Base-by-base conservation (phyloP, 495 filamentous ascomycete species). In the Paragyromitra xinjiangensis region DNA sequence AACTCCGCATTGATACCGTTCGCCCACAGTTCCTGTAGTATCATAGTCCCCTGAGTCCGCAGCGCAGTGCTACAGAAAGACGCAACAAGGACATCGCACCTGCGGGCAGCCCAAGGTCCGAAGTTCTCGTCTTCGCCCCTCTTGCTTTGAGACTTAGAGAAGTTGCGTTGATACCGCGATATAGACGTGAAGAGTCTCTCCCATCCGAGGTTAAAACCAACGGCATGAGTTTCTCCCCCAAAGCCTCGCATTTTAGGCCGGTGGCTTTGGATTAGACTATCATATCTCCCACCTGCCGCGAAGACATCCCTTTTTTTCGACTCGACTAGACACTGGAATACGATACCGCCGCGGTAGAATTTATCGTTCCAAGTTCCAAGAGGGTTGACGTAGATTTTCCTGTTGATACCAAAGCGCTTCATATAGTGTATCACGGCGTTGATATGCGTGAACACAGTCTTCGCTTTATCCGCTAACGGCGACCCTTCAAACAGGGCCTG, bases 261-360 rank as follows among this genome's bases (percentile, higher is more conserved):
- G 78, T 93, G 89, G 40, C 90, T 91, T 82, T 88, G 86, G 45
- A 99, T 95, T 55, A 99, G 85, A 24, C 88, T 87, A 82, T 99
- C 95, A 83, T 98, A 99, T 37, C 95, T 90, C 37, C 95, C 95
- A 62, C 95, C 95, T 44, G 94, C 95, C 0, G 95, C 95, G 78
- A 99, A 93, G 9, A 98, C 92, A 77, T 95, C 92, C 39, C 88
- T 86, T 77, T 89, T 89, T 83, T 95, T 97, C 69, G 87, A 91
- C 83, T 98, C 96, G 78, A 93, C 94, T 0, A 98, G 83, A 76
- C 94, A 98, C 76, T 96, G 91, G 82, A 99, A 99, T 34, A 98
- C 85, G 24, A 98, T 86, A 45, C 94, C 94, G 8, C 93, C 93
- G 48, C 88, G 86, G 84, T 95, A 99, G 83, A 98, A 97, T 59